Evolutionary conservation across 192 early-diverging fungal genomes (phyloP), one percentile per base, ranked within the genome.

Genomic region (Phycomyces blakesleeanus): DNA sequence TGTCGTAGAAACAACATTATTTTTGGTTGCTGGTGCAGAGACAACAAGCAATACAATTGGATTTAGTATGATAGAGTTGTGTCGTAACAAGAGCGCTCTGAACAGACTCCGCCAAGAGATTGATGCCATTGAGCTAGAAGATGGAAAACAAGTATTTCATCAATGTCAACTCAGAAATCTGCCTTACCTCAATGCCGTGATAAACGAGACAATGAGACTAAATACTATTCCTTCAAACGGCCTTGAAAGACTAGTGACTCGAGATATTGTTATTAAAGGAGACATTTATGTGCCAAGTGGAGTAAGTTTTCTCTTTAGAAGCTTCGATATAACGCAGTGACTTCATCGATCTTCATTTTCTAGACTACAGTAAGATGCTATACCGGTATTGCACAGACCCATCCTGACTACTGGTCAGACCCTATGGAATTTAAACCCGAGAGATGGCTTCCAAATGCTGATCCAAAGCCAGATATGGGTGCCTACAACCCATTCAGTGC

Each of bases 181-280:
- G 0, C 73, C 73, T 3, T 78, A 78, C 25, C 59, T 83, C n/a
- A 82, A 79, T 24, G 78, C 83, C 0, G 72, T 82, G 15, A 73
- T 85, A 51, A 61, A 83, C 11, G 85, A 86, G 55, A 80, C 79
- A 18, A 61, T 81, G 47, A 71, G 82, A 21, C 34, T 79, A 5
- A 59, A 69, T 47, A 74, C 83, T 2, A 59, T 77, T 27, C 68
- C 76, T 41, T 59, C 63, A 25, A 59, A 24, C 50, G 80, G 77
- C 15, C 16, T 82, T 34, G 60, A 66, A 10, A 50, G 80, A 20
- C 52, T 80, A 22, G 56, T 81, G 1, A 58, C 47, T 2, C 38
- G 62, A 18, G 74, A 81, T 39, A 78, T 71, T 21, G 38, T 75
- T 5, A 50, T 88, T 2, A 75, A 73, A 0, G 80, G 79, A 26